Evolutionary conservation across 2,329 filamentous ascomycete genomes (phyloP), one percentile per base, ranked within the genome.

Genomic region (Capronia coronata): DNA sequence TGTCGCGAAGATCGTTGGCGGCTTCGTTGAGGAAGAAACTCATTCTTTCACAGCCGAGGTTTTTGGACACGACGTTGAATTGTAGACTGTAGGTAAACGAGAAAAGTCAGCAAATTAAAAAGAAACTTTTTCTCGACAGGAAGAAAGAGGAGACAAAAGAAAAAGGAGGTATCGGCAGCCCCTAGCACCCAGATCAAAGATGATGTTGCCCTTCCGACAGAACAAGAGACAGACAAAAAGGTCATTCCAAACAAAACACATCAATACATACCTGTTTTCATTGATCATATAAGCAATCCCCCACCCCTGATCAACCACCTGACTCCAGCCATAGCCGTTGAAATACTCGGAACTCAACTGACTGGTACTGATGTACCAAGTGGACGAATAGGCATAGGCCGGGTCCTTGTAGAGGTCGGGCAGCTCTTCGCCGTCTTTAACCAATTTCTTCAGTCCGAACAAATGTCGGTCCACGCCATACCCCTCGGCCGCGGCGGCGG

Each of bases 221-320:
- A n/a, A n/a, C 23, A 27, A 27, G 23, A 27, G 5, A 27, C 5
- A 34, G 4, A 7, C 30, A 34, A 34, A 13, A 16, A n/a, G n/a
- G n/a, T n/a, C n/a, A n/a, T n/a, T n/a, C n/a, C n/a, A n/a, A n/a
- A n/a, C n/a, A n/a, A n/a, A n/a, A n/a, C n/a, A n/a, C n/a, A n/a
- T 27, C 25, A 27, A 27, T 10, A 29, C 74, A 68, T 66, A 87
- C 84, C 82, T 90, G 70, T 96, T 94, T 77, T 97, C 91, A 67
- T 98, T 98, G 68, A 98, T 97, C 93, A 98, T 98, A 68, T 98
- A 98, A 32, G 93, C 93, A 65, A 98, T 94, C 58, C 93, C 93
- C 71, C 93, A 98, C 23, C 93, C 93, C 53, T 85, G 87, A 64
- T 97, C 90, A 48, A 97, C 86, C 45, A 98, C 93, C 74, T 98